Evolutionary conservation across 805 yeast species (phyloP).

Genomic region (Blastobotrys attinorum): DNA sequence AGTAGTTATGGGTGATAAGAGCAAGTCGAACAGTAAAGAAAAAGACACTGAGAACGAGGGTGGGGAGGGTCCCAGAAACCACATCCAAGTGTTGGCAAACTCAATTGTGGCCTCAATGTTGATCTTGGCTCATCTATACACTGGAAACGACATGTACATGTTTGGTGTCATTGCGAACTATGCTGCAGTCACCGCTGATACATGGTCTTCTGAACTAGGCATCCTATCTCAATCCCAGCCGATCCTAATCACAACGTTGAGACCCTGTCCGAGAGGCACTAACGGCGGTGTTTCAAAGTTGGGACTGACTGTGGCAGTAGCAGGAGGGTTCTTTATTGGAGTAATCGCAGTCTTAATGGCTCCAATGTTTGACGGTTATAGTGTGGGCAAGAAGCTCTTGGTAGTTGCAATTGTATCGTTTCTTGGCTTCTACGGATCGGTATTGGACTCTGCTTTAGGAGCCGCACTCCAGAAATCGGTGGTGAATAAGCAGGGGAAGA

Average conservation of each 20-base stretch:
- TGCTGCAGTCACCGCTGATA: constrained; percentile 39
- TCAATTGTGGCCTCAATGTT: constrained; percentile 33
- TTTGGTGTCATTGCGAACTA: constrained; percentile 32
- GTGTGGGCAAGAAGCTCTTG: constrained; percentile 9
- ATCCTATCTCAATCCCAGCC: constrained; percentile 34
- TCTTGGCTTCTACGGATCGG: constrained; percentile 33
- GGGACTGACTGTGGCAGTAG: constrained; percentile 32
- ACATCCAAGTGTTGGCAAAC: constrained; percentile 37
- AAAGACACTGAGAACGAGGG: too few species aligned
- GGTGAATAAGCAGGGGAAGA: constrained; percentile 30
- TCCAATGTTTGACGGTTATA: constrained; percentile 16
- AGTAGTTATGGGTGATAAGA: constrained; percentile 11
- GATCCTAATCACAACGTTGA: constrained; percentile 34
- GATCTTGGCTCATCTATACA: constrained; percentile 22
- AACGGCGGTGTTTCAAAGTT: constrained; percentile 37
- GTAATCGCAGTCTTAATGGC: constrained; percentile 23
- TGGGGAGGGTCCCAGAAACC: constrained; percentile 30
- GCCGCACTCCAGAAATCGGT: constrained; percentile 34
- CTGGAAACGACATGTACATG: constrained; percentile 1
- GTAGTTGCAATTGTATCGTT: constrained; percentile 25
- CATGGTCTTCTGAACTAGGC: constrained; percentile 43
- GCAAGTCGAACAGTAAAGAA: too few species aligned
- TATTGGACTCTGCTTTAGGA: constrained; percentile 37
- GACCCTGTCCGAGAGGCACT: constrained; percentile 39
- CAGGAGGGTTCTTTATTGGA: constrained; percentile 33